Evolutionary conservation across 345 rosid genomes (phyloP).

Genomic region (Syzygium jambos): DNA sequence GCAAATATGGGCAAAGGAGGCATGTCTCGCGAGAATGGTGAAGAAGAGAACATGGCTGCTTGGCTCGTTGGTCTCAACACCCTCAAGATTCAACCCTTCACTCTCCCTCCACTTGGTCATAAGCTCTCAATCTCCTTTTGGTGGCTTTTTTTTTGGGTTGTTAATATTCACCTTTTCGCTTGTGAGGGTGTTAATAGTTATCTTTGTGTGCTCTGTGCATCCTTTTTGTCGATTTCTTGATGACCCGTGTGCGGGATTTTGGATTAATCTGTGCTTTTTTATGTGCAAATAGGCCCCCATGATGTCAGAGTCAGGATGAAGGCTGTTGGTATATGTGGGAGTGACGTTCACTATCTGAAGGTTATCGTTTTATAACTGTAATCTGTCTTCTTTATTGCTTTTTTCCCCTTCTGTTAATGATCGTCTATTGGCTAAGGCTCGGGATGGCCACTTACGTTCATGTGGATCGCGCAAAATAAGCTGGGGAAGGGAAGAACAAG

Average conservation of each 20-base stretch:
- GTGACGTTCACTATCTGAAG: constrained; percentile 98
- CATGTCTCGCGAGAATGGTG: constrained; percentile 35
- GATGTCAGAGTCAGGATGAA: constrained; percentile 85
- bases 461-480: neutral
- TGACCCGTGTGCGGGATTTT: neutral
- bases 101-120: constrained; percentile 53
- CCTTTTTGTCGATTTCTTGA: neutral
- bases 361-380: constrained; percentile 10
- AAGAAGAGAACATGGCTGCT: constrained; percentile 83
- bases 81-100: constrained; percentile 83
- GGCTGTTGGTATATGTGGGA: constrained; percentile 94
- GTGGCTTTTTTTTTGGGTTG: neutral
- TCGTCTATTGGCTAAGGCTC: neutral
- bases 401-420: neutral
- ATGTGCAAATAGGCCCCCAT: constrained; percentile 43
- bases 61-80: constrained; percentile 77
- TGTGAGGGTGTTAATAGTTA: neutral
- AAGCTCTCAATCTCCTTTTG: neutral
- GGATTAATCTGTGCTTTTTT: neutral
- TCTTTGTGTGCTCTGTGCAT: neutral
- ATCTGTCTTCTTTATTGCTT: neutral
- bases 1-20: constrained; percentile 62
- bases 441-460: neutral
- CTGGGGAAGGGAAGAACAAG: neutral
- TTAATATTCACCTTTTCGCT: neutral